Evolutionary conservation across 1,139 yeast species (phyloP).

Genomic region (Candida pseudocylindracea): DNA sequence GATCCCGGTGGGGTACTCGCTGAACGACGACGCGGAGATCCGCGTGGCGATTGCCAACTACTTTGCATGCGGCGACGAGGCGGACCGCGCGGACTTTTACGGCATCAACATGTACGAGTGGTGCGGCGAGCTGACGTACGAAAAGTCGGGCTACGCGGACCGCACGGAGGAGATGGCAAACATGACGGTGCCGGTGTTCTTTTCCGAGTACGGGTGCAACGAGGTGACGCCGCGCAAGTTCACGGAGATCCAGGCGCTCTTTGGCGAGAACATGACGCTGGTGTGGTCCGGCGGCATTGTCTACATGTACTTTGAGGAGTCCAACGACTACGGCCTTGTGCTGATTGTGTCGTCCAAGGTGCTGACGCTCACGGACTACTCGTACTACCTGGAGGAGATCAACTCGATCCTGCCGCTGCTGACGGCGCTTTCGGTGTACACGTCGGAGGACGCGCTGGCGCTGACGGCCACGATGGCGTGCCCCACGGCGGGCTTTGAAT

Average conservation of each 20-base stretch:
- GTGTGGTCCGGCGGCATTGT: conserved; percentile 6
- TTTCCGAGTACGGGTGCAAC: conserved; percentile 6
- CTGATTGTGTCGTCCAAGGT: conserved; percentile 3
- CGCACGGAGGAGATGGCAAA: conserved; percentile 4
- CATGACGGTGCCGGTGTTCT: conserved; percentile 5
- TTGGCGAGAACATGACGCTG: conserved; percentile 4
- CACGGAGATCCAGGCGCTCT: conserved; percentile 4
- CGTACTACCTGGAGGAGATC: conserved; percentile 30
- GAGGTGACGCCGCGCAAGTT: conserved; percentile 3
- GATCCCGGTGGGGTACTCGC: conserved; percentile 78
- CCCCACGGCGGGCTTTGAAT: conserved; percentile 14
- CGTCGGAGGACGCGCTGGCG: conserved; percentile 5
- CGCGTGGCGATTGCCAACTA: conserved; percentile 58
- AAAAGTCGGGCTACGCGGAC: conserved; percentile 4
- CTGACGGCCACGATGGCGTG: conserved; percentile 9
- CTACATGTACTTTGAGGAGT: conserved; percentile 6
- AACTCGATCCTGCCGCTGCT: conserved; percentile 19
- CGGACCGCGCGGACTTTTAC: conserved; percentile 7
- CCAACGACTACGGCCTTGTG: conserved; percentile 5
- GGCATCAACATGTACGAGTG: conserved; percentile 6
- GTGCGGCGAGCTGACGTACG: conserved; percentile 5
- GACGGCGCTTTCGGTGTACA: conserved; percentile 7
- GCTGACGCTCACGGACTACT: conserved; percentile 28
- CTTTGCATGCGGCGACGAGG: conserved; percentile 57
- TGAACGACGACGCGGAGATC: conserved; percentile 60